These are phyloP conservation scores for Bruguiera sexangula DNA, from an alignment of 345 rosid genomes.

Conservation along the genomic window DNA sequence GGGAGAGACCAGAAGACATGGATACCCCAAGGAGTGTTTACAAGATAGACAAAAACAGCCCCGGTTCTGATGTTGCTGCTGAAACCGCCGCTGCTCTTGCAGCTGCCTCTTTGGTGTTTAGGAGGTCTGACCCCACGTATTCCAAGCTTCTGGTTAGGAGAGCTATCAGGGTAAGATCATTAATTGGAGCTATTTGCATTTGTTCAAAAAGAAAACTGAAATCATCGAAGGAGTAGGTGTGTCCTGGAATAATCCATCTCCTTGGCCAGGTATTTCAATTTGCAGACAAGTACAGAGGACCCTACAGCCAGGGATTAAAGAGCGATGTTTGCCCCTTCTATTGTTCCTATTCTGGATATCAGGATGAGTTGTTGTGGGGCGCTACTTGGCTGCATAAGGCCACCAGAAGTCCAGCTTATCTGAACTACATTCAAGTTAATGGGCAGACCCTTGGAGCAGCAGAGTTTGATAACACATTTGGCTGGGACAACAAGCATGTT, in stretches of 20 bases:
- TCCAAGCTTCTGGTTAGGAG: constrained; percentile 24
- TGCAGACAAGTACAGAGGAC: constrained; percentile 55
- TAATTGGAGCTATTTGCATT: neutral
- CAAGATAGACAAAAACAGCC: constrained; percentile 23
- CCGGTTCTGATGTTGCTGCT: constrained; percentile 39
- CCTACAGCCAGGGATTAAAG: constrained; percentile 50
- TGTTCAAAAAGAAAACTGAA: too few species aligned
- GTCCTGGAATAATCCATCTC: neutral
- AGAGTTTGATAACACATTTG: constrained; percentile 31
- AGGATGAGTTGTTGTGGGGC: constrained; percentile 38
- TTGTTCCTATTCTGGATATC: constrained; percentile 55
- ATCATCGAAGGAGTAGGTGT: neutral
- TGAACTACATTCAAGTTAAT: constrained; percentile 28
- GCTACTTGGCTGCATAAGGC: constrained; percentile 38
- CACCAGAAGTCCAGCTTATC: constrained; percentile 27
- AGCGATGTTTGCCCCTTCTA: constrained; percentile 51
- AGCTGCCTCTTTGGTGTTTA: constrained; percentile 35
- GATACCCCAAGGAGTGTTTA: constrained; percentile 28
- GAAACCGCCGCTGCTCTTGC: constrained; percentile 41
- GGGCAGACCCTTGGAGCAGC: constrained; percentile 32
- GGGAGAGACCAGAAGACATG: constrained; percentile 61
- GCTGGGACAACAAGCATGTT: constrained; percentile 37
- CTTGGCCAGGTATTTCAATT: constrained; percentile 49
- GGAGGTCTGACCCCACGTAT: constrained; percentile 27
- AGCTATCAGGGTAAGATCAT: constrained; percentile 23